Evolutionary conservation across 306 rosid species (phyloP), one percentile per base, ranked within the genome.

Genomic region (Acacia acuminata): DNA sequence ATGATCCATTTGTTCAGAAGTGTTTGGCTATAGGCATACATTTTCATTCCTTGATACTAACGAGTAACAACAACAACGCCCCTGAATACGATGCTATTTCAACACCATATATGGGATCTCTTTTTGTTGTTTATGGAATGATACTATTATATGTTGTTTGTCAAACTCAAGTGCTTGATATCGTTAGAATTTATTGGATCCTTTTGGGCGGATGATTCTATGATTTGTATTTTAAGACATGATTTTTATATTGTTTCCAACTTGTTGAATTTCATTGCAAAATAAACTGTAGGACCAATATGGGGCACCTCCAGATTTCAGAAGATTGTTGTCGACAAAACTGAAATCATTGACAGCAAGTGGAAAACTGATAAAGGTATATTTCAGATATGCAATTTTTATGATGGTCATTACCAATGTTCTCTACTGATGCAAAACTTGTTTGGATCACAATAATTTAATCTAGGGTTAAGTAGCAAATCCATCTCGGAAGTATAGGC

Each of bases 311-410:
- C 81, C 94, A 27, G 97, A 91, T 85, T 92, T 96, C 83, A 94
- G 91, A 88, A 92, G 90, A 87, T 47, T 92, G 69, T 83, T 96
- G 81, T 96, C 94, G 12, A 82, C 96, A 13, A 94, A 96, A 78
- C 82, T 96, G 20, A 96, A 96, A 83, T 84, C 53, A 79, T 86
- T 96, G 89, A 91, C 96, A 44, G 80, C 96, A 50, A 88, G 83
- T 76, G 89, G 99, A 75, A 96, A 90, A 86, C 88, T 94, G 84
- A 85, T 94, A 76, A 96, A 94, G 99, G 99, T 92, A 90, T 78
- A 76, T 79, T 19, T 75, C 66, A 51, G 14, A 19, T 71, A 24
- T 25, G 40, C 65, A 36, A 82, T 56, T 58, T 50, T 58, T 58
- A 47, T 80, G 22, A 76, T 79, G 76, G 72, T 79, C 74, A 55